Percentiles rank a stretch among this genome's conserved stretches.
These are phyloP conservation scores for Mikania micrantha DNA, from an alignment of 129 eudicot species.

Conservation along the genomic window DNA sequence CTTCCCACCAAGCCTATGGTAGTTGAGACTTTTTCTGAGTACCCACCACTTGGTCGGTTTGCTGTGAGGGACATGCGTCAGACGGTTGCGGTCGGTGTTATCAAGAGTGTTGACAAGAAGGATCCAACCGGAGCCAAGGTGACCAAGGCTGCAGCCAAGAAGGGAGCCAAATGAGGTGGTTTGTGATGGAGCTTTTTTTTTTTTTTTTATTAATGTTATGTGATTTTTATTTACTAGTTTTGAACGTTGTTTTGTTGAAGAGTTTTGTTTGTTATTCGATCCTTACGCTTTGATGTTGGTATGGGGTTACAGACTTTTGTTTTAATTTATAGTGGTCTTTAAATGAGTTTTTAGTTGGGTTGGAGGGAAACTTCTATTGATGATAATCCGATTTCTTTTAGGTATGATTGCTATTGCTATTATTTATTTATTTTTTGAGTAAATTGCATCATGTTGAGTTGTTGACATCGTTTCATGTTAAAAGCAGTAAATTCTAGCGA, in stretches of 20 bases:
- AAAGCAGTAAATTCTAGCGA: too few species aligned
- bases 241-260: slow-evolving; percentile 1
- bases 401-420: too few species aligned
- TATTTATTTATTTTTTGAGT: too few species aligned
- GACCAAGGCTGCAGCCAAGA: slow-evolving; percentile 44
- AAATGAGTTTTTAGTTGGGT: background rate
- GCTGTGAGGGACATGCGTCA: slow-evolving; percentile 49
- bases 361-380: background rate
- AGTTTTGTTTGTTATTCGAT: background rate
- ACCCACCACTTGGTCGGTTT: slow-evolving; percentile 33
- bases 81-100: slow-evolving; percentile 44
- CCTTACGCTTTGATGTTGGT: background rate
- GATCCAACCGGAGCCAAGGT: slow-evolving; percentile 45
- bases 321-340: background rate
- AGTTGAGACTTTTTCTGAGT: slow-evolving; percentile 22
- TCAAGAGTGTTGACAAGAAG: slow-evolving; percentile 46
- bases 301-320: slow-evolving; percentile 6
- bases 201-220: too few species aligned
- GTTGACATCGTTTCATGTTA: too few species aligned
- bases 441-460: too few species aligned
- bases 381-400: too few species aligned
- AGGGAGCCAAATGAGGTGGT: slow-evolving; percentile 20
- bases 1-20: slow-evolving; percentile 37
- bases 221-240: slow-evolving; percentile 5
- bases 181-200: slow-evolving; percentile 8